Evolutionary conservation across 164 flowering plant species (phyloP).

Genomic region (Liriodendron chinense): DNA sequence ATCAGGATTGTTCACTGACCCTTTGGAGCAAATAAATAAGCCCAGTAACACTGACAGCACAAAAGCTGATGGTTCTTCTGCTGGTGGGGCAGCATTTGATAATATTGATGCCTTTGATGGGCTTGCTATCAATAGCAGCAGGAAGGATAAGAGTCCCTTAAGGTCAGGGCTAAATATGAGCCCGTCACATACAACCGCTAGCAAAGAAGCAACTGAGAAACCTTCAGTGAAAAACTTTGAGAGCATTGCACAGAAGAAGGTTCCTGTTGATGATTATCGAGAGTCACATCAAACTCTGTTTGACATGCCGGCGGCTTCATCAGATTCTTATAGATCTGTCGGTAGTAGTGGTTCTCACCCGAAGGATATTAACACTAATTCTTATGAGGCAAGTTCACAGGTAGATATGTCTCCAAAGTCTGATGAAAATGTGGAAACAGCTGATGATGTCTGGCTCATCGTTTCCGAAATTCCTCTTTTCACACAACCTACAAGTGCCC

Average conservation of each 20-base stretch:
- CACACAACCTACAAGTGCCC: constrained; percentile 88
- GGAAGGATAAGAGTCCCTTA: constrained; percentile 39
- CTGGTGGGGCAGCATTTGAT: constrained; percentile 41
- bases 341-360: constrained; percentile 38
- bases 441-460: constrained; percentile 80
- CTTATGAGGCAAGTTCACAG: constrained; percentile 32
- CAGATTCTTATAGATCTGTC: constrained; percentile 34
- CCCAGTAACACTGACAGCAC: constrained; percentile 33
- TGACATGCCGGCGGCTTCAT: constrained; percentile 50
- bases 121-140: constrained; percentile 26
- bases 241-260: constrained; percentile 33
- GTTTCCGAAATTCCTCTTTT: constrained; percentile 88
- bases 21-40: constrained; percentile 49
- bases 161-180: constrained; percentile 27
- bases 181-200: constrained; percentile 21
- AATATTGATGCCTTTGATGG: constrained; percentile 58
- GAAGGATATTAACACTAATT: constrained; percentile 29
- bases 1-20: constrained; percentile 42
- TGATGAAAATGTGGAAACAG: constrained; percentile 42
- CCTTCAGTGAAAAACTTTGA: constrained; percentile 36
- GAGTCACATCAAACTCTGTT: constrained; percentile 48
- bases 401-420: constrained; percentile 37
- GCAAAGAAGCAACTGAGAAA: constrained; percentile 35
- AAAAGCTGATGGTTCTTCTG: constrained; percentile 36
- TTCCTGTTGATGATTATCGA: constrained; percentile 30